Percentiles rank a stretch among this genome's conserved stretches.
These are phyloP conservation scores for Collybia sordida DNA, from an alignment of 768 basidiomycete genomes.

Conservation along the genomic window DNA sequence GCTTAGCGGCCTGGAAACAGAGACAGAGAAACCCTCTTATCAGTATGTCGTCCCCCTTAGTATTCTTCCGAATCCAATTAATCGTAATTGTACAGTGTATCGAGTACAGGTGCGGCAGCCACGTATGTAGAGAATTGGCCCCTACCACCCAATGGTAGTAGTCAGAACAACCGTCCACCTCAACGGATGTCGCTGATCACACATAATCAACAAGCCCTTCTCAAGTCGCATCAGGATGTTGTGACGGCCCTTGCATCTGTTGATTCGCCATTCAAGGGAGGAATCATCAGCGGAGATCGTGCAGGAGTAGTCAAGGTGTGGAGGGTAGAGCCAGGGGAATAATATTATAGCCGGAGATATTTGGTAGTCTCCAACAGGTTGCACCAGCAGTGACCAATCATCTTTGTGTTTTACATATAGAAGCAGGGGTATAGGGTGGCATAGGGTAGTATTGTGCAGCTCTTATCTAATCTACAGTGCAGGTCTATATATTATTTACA, in stretches of 20 bases:
- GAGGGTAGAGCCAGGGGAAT: constrained; percentile 61
- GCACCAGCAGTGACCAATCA: too few species aligned
- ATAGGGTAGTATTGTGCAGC: too few species aligned
- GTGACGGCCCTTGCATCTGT: constrained; percentile 84
- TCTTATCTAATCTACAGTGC: too few species aligned
- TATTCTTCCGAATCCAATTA: neutral
- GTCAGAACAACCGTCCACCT: constrained; percentile 63
- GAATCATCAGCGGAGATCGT: constrained; percentile 89
- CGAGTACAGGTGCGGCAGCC: constrained; percentile 43
- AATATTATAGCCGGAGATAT: neutral
- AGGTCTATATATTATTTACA: too few species aligned
- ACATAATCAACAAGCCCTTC: constrained; percentile 78
- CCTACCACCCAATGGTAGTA: constrained; percentile 35
- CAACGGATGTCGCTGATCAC: constrained; percentile 78
- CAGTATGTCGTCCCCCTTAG: constrained; percentile 46
- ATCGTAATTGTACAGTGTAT: constrained; percentile 22
- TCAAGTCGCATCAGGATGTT: constrained; percentile 89
- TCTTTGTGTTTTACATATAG: too few species aligned
- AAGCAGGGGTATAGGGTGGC: too few species aligned
- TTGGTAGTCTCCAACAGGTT: too few species aligned
- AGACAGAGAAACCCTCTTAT: constrained; percentile 74
- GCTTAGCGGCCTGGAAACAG: constrained; percentile 76
- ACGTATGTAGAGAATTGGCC: constrained; percentile 68
- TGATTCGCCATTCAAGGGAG: constrained; percentile 91
- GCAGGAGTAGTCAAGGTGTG: constrained; percentile 91